Percentiles rank a stretch among this genome's conserved stretches.
These are phyloP conservation scores for Tetrahymena thermophila DNA, from an alignment of 73 alveolate species.

Conservation along the genomic window DNA sequence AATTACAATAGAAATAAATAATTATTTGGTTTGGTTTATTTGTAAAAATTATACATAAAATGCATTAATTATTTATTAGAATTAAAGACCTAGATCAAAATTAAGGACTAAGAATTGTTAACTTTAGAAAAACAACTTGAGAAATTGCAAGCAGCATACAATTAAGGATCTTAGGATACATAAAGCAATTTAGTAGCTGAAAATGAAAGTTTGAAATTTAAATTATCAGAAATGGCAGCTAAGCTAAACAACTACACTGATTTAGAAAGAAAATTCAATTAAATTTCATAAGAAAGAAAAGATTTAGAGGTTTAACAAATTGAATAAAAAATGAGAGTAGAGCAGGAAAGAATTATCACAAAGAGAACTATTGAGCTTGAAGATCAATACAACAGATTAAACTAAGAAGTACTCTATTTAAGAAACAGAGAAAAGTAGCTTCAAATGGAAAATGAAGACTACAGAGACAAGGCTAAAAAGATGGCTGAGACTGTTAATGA, in stretches of 20 bases:
- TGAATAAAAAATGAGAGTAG: neutral
- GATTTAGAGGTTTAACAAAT: neutral
- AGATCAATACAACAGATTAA: neutral
- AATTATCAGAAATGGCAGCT: neutral
- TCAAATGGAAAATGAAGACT: neutral
- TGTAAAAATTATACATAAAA: no score
- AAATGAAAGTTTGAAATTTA: neutral
- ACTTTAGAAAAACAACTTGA: neutral
- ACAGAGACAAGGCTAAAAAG: neutral
- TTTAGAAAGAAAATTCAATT: neutral
- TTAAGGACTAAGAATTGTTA: neutral
- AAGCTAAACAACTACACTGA: neutral
- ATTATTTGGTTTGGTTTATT: neutral
- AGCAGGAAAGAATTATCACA: neutral
- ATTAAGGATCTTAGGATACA: neutral
- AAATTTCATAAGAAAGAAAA: neutral
- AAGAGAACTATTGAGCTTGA: neutral
- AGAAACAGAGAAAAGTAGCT: neutral
- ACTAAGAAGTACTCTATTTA: neutral
- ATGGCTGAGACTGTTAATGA: neutral
- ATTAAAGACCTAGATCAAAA: neutral
- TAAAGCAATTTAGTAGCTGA: neutral
- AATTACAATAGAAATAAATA: no score
- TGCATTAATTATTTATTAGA: neutral
- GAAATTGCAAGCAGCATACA: neutral